phyloP scores from a whole-genome alignment of 1,139 yeast species.

The Schizosaccharomyces versatilis region DNA sequence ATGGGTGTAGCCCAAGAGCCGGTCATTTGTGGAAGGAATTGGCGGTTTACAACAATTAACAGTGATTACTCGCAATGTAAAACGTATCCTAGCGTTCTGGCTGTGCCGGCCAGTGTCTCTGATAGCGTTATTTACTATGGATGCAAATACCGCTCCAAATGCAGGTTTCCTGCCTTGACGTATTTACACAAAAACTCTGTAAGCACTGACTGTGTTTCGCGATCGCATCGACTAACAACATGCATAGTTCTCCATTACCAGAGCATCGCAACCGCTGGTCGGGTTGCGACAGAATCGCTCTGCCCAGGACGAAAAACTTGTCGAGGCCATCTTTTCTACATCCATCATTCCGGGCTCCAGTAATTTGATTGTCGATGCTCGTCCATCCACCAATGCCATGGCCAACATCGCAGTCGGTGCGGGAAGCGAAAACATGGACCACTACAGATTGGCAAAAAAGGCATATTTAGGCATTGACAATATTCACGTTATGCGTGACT shows the following conservation, averaged over 20 bases:
- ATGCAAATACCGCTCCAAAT: slow-evolving; percentile 64
- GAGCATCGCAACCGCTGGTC: slow-evolving; percentile 84
- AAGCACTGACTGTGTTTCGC: background rate
- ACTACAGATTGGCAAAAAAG: slow-evolving; percentile 45
- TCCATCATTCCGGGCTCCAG: slow-evolving; percentile 18
- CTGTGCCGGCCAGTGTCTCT: slow-evolving; percentile 54
- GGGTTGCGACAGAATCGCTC: slow-evolving; percentile 77
- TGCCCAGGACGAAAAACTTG: slow-evolving; percentile 69
- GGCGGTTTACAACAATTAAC: slow-evolving; percentile 57
- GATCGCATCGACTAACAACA: background rate
- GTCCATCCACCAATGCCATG: slow-evolving; percentile 93
- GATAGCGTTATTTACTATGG: slow-evolving; percentile 71
- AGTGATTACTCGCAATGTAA: slow-evolving; percentile 43
- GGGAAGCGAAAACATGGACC: slow-evolving; percentile 82
- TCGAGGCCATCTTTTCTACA: slow-evolving; percentile 45
- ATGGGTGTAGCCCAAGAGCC: slow-evolving; percentile 20
- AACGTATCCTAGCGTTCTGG: slow-evolving; percentile 47
- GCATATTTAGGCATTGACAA: slow-evolving; percentile 80
- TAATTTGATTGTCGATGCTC: slow-evolving; percentile 66
- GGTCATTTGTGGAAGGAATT: slow-evolving; percentile 18
- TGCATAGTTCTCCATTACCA: slow-evolving; percentile 40
- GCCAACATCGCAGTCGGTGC: slow-evolving; percentile 82
- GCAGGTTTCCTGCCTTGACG: slow-evolving; percentile 60
- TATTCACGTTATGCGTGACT: slow-evolving; percentile 84
- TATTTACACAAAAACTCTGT: slow-evolving; percentile 36